These are phyloP conservation scores for Leucocoprinus sp. DNA, from an alignment of 768 basidiomycete species.

Conservation along the genomic window DNA sequence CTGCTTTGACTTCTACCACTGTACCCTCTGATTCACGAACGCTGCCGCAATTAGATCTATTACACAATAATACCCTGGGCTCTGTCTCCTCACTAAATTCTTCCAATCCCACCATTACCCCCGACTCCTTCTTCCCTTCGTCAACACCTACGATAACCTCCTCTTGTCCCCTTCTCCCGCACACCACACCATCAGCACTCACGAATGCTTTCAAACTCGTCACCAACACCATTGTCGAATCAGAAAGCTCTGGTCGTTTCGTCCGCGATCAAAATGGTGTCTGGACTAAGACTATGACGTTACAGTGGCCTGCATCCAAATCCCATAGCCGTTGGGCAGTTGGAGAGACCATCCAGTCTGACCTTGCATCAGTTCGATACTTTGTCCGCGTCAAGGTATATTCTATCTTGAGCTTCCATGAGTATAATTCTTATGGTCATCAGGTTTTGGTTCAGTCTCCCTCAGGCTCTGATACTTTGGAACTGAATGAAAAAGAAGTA, in stretches of 20 bases:
- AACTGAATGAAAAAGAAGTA: conserved; percentile 63
- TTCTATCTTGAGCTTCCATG: not conserved
- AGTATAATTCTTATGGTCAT: not conserved
- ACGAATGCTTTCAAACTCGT: conserved; percentile 25
- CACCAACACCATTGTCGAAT: conserved; percentile 45
- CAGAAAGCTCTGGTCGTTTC: conserved; percentile 55
- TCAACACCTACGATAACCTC: conserved; percentile 11
- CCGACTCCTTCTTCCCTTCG: conserved; percentile 13
- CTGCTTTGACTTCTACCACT: conserved; percentile 15
- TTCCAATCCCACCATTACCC: conserved; percentile 34
- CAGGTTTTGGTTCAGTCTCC: conserved; percentile 46
- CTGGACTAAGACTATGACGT: conserved; percentile 56
- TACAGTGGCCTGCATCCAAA: conserved; percentile 67
- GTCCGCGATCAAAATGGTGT: conserved; percentile 46
- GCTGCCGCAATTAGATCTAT: conserved; percentile 8
- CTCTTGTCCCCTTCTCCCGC: conserved; percentile 12
- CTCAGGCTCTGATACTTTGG: conserved; percentile 56
- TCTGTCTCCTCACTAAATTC: conserved; percentile 28
- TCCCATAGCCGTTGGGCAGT: conserved; percentile 69
- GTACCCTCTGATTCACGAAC: conserved; percentile 14
- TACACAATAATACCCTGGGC: conserved; percentile 10
- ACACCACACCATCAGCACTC: conserved; percentile 15
- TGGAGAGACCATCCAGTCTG: conserved; percentile 67
- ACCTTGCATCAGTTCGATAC: conserved; percentile 59
- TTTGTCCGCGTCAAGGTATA: conserved; percentile 61